phyloP scores from a whole-genome alignment of 768 basidiomycete genomes.

The Lactarius psammicola region DNA sequence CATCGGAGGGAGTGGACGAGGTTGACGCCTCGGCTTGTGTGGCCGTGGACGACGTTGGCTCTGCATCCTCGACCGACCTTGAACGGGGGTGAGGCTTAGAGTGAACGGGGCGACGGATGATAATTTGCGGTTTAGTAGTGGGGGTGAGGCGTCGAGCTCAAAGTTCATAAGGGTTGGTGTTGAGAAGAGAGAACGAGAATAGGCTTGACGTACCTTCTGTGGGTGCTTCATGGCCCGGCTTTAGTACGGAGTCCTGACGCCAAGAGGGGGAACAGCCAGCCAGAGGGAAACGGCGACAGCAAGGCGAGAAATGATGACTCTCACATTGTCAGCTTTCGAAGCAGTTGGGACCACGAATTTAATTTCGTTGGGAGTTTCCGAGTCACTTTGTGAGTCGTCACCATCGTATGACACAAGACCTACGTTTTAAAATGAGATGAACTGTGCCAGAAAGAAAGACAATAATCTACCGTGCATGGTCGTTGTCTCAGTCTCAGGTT shows the following conservation, averaged over 20 bases:
- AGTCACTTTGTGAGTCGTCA: conserved; percentile 29
- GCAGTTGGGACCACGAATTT: background rate
- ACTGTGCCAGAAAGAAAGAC: background rate
- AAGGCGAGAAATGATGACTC: conserved; percentile 30
- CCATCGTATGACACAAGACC: conserved; percentile 29
- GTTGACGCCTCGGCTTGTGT: conserved; percentile 9
- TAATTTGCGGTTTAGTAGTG: conserved; percentile 26
- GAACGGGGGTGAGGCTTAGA: conserved; percentile 26
- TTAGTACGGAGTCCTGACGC: conserved; percentile 30
- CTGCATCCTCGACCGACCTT: conserved; percentile 20
- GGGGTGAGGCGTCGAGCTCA: conserved; percentile 16
- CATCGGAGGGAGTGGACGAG: conserved; percentile 17
- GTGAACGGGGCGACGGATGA: conserved; percentile 26
- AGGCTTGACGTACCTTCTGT: conserved; percentile 21
- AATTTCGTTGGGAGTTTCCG: conserved; percentile 15
- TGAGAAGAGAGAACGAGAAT: background rate
- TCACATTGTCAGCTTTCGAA: conserved; percentile 26
- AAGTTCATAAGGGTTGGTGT: background rate
- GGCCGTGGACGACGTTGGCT: conserved; percentile 5
- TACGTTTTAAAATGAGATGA: background rate
- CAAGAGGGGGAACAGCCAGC: conserved; percentile 27
- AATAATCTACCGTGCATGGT: conserved; percentile 14
- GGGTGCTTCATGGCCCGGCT: conserved; percentile 13
- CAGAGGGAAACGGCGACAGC: conserved; percentile 30
- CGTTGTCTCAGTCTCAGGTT: background rate